Percentiles rank a stretch among this genome's conserved stretches.
phyloP scores from a whole-genome alignment of 23 red algal species.

The Cyanidium caldarium region DNA sequence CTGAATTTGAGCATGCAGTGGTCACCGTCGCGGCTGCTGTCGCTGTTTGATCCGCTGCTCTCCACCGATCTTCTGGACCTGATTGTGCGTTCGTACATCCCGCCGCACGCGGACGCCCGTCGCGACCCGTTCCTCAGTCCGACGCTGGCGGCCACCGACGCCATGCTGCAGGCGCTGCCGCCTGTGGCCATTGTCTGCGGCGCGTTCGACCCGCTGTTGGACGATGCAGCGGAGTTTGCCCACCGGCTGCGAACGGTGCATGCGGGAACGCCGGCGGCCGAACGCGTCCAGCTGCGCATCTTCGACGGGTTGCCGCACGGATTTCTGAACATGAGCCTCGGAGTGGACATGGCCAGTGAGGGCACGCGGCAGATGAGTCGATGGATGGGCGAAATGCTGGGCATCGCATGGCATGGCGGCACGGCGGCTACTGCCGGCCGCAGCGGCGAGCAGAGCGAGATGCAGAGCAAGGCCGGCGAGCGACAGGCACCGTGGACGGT shows the following conservation, averaged over 20 bases:
- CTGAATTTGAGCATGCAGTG: conserved; percentile 48
- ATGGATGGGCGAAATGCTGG: conserved; percentile 2
- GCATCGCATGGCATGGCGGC: not conserved
- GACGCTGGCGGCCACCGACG: conserved; percentile 17
- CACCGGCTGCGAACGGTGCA: conserved; percentile 18
- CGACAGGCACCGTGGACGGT: no score
- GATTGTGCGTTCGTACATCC: conserved; percentile 61
- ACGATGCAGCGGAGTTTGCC: conserved; percentile 51
- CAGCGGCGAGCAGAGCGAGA: no score
- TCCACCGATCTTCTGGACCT: conserved; percentile 52
- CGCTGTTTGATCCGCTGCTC: conserved; percentile 77
- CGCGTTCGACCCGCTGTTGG: conserved; percentile 56
- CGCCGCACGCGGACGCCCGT: conserved; percentile 2
- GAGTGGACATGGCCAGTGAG: not conserved
- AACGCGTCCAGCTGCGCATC: conserved; percentile 5
- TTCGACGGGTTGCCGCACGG: conserved; percentile 63
- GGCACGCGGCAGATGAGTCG: not conserved
- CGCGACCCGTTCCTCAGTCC: conserved; percentile 38
- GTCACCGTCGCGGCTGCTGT: conserved; percentile 78
- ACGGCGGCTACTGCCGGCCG: no score
- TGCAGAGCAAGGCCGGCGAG: no score
- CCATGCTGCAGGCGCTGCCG: conserved; percentile 19
- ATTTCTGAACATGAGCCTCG: conserved; percentile 72
- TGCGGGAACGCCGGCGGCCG: not conserved
- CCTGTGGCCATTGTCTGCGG: conserved; percentile 41